Base-by-base conservation (phyloP, 2,329 filamentous ascomycete genomes). In the Pseudocercospora crystallina region DNA sequence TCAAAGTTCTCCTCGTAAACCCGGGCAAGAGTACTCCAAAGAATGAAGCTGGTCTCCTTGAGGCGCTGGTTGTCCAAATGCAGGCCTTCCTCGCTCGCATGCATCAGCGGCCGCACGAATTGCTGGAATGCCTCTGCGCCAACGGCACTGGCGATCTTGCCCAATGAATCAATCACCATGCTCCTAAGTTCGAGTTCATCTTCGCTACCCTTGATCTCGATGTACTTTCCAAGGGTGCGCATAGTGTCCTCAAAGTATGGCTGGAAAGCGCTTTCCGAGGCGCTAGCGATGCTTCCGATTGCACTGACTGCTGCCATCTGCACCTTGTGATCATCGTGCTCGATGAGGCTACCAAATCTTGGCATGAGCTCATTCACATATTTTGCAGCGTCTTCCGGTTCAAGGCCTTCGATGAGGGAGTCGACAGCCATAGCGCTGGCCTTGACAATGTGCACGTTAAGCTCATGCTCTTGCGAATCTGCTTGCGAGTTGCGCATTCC, bases 191-290 rank as follows among this genome's bases (percentile, higher is more conserved):
- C 86, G 47, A 97, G 83, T 68, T 96, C 90, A 44, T 95, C 90
- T 60, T 95, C 88, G 53, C 82, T 88, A 46, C 91, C 89, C 77
- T 96, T 96, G 71, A 95, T 85, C 47, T 82, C 80, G 58, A 94
- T 87, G 64, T 89, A 96, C 47, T 83, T 81, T 47, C 89, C 90
- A 50, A 97, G 83, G n/a, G 87, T 84, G 57, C 87, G 81, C 90
- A 99, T 96, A 26, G 89, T 91, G 57, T 87, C 80, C 63, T 90
- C 83, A 69, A 97, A 96, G 79, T 88, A 97, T n/a, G 91, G 89
- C 62, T 87, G 75, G 78, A 97, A 99, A 11, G 82, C 83, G 56
- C 85, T 81, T 65, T 89, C 88, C 49, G 94, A 84, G 46, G 91
- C 89, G 11, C 86, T 86, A 30, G 94, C 94, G 60, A 97, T 89